A percentile compares a stretch with the other conserved stretches of the same genome.
Evolutionary conservation across 129 eudicot genomes (phyloP).

Genomic region (Ambrosia trifida): DNA sequence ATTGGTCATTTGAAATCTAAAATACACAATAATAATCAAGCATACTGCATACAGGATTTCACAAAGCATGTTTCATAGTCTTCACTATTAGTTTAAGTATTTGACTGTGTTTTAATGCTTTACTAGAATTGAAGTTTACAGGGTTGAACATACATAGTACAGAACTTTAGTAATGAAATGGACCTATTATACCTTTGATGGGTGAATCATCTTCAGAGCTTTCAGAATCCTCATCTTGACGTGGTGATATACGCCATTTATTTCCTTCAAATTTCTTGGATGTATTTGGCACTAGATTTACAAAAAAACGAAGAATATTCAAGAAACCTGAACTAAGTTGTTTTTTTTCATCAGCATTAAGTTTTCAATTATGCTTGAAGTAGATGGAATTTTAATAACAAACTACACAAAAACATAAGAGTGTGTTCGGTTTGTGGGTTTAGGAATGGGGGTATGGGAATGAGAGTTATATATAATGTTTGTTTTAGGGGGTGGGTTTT

Average conservation of each 20-base stretch:
- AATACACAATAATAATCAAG: slow-evolving; percentile 10
- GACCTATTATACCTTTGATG: slow-evolving; percentile 43
- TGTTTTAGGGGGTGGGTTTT: slow-evolving; percentile 1
- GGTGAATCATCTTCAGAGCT: slow-evolving; percentile 56
- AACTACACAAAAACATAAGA: slow-evolving; percentile 7
- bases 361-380: slow-evolving; percentile 10
- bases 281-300: slow-evolving; percentile 21
- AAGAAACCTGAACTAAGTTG: neutral
- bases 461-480: neutral
- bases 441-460: slow-evolving; percentile 1
- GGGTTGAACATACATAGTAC: slow-evolving; percentile 3
- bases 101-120: neutral
- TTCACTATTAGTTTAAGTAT: slow-evolving; percentile 3
- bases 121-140: neutral
- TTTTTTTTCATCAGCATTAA: slow-evolving; percentile 8
- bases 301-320: slow-evolving; percentile 19
- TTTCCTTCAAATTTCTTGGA: slow-evolving; percentile 38
- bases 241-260: slow-evolving; percentile 43
- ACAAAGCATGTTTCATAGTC: slow-evolving; percentile 13
- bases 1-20: slow-evolving; percentile 3
- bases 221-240: slow-evolving; percentile 50
- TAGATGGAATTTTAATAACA: slow-evolving; percentile 19
- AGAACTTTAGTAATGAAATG: slow-evolving; percentile 20
- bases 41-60: slow-evolving; percentile 11
- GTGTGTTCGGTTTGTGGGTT: slow-evolving; percentile 8